Evolutionary conservation across 805 yeast species (phyloP), one percentile per base, ranked within the genome.

Genomic region (Yarrowia sp.): DNA sequence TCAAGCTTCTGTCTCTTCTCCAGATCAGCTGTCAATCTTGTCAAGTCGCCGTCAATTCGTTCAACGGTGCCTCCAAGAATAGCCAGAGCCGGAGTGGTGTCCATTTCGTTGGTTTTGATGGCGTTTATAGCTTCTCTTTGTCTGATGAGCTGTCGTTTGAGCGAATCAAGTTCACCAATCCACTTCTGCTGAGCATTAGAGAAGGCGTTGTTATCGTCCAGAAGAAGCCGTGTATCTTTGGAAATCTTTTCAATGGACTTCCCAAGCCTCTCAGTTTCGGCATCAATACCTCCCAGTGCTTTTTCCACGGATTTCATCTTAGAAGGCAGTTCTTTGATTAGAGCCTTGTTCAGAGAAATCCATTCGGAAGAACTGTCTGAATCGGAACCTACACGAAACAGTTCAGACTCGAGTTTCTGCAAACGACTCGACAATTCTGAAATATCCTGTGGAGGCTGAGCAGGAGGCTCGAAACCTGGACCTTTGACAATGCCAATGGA

Each of bases 91-190:
- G 64, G 64, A 15, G 50, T 42, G 24, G 50, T 17, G 24, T 58
- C 64, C 40, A 33, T 34, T 7, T 58, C 64, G 40, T 43, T 42
- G 19, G 64, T 17, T 20, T 58, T 58, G 64, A 58, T 58, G n/a
- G 50, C 44, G 14, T 43, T 58, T 33, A 58, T 58, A 5, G 64
- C 50, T 6, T 58, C 64, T 33, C 64, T 33, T 9, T 58, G 64
- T 30, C 20, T 17, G 36, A 58, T 43, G 40, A 58, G 64, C 9
- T 58, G 64, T 9, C 33, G 50, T 17, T 58, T 58, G 50, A 58
- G 64, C 24, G 64, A 58, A 6, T 58, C 64, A 40, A 58, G 42
- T 20, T 58, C 64, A 2, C 19, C 1, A 0, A 43, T 40, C 50
- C 64, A 58, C 50, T 58, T 42, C 9, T 24, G 30, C 24, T 58